Evolutionary conservation across 2,329 filamentous ascomycete genomes (phyloP).

Genomic region (Cordyceps cateniannulata): DNA sequence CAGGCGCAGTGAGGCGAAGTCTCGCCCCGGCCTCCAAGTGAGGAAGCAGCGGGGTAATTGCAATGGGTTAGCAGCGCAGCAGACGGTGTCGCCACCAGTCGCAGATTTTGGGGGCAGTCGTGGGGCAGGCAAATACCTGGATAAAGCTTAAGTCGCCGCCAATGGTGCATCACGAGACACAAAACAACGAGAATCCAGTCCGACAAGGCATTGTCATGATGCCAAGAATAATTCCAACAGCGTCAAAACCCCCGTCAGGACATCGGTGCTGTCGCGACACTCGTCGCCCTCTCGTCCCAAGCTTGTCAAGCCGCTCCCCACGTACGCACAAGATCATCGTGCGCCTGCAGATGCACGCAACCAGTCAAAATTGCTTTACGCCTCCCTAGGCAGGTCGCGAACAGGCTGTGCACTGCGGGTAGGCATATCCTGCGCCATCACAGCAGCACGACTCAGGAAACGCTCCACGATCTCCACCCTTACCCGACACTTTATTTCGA

Average conservation of each 20-base stretch:
- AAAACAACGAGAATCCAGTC: neutral
- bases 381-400: neutral
- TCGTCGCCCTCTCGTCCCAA: neutral
- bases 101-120: neutral
- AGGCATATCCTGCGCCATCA: neutral
- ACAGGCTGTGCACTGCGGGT: neutral
- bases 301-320: neutral
- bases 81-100: neutral
- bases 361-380: neutral
- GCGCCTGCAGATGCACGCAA: neutral
- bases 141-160: neutral
- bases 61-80: neutral
- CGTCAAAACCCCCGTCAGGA: neutral
- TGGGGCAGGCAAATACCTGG: neutral
- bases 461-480: constrained; percentile 13
- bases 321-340: constrained; percentile 1
- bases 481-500: constrained; percentile 11
- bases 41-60: constrained; percentile 8
- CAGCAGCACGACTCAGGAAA: neutral
- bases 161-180: neutral
- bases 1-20: constrained; percentile 6
- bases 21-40: neutral
- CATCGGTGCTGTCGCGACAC: neutral
- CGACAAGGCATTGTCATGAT: neutral
- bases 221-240: neutral